phyloP scores from a whole-genome alignment of 495 filamentous ascomycete species.

The Xylaria cubensis region DNA sequence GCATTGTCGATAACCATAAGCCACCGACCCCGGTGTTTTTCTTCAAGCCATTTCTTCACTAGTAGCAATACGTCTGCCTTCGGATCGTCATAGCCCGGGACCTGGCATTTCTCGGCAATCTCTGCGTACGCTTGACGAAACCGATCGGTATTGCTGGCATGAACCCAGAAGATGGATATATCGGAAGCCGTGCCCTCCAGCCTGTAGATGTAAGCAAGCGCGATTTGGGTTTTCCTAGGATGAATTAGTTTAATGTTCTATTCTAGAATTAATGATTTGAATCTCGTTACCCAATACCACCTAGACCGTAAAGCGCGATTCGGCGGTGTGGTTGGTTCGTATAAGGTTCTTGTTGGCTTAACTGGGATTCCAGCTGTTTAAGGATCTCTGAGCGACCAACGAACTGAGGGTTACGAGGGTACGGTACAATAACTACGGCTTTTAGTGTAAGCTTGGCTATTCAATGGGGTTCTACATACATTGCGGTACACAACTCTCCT shows the following conservation, averaged over 20 bases:
- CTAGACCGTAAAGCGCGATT: conserved; percentile 51
- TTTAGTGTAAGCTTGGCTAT: background rate
- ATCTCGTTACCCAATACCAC: conserved; percentile 54
- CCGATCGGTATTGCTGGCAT: conserved; percentile 44
- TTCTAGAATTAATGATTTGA: too few species aligned
- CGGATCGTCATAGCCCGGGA: conserved; percentile 41
- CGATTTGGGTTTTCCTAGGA: conserved; percentile 59
- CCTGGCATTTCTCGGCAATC: conserved; percentile 45
- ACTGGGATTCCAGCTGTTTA: background rate
- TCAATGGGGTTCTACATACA: background rate
- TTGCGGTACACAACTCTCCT: background rate
- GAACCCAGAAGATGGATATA: conserved; percentile 54
- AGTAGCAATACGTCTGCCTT: conserved; percentile 43
- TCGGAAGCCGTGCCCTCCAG: conserved; percentile 41
- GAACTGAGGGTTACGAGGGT: background rate
- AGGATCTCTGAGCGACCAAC: background rate
- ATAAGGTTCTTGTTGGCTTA: background rate
- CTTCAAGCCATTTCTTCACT: conserved; percentile 48
- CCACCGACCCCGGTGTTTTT: conserved; percentile 48
- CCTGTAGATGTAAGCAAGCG: conserved; percentile 56
- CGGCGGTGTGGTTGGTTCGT: conserved; percentile 12
- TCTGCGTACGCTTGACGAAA: conserved; percentile 50
- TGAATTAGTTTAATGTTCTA: conserved; percentile 24
- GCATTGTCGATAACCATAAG: conserved; percentile 61
- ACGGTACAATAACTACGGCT: background rate